Evolutionary conservation across 805 yeast species (phyloP), one percentile per base, ranked within the genome.

Genomic region (Dipodascopsis uninucleata): DNA sequence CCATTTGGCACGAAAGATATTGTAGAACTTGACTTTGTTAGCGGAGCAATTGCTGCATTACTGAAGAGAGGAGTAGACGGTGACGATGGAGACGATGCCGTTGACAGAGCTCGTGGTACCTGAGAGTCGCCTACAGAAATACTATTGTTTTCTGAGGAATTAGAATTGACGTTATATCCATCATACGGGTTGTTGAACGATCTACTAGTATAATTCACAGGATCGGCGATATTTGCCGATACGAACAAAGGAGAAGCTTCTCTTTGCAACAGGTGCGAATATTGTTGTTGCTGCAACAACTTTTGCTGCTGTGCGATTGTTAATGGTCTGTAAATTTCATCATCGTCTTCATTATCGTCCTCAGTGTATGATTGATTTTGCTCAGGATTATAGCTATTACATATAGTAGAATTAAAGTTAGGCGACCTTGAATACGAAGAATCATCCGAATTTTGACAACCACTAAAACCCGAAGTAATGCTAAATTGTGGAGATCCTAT

Each of bases 71-170:
- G 36, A 5, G 45, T 28, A 22, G 38, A 43, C n/a, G 52, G 41
- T 5, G 52, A 47, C 31, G 48, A 40, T 23, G 52, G 45, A 10
- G 52, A 47, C 4, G 52, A 47, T 16, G 37, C 34, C 2, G 45
- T 29, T 5, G 51, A 47, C 23, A 41, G 28, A 5, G 45, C 37
- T 17, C 28, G 26, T 31, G 29, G 26, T 29, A 24, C 23, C 22
- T 10, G 18, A 24, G 32, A 14, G 42, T 21, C 18, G 38, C 17
- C 17, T 14, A 20, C 7, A 18, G 35, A 18, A 17, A 39, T 3
- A 9, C 12, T 26, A n/a, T 26, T 26, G 29, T 26, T 10, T 26
- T 10, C 29, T 12, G n/a, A 12, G n/a, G 29, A 26, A n/a, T 26
- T 26, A 26, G 10, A 26, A 12, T n/a, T 26, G 29, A 26, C 12